A percentile compares a stretch with the other conserved stretches of the same genome.
Evolutionary conservation across 2,329 filamentous ascomycete genomes (phyloP).

Genomic region (Pleurostoma richardsiae): DNA sequence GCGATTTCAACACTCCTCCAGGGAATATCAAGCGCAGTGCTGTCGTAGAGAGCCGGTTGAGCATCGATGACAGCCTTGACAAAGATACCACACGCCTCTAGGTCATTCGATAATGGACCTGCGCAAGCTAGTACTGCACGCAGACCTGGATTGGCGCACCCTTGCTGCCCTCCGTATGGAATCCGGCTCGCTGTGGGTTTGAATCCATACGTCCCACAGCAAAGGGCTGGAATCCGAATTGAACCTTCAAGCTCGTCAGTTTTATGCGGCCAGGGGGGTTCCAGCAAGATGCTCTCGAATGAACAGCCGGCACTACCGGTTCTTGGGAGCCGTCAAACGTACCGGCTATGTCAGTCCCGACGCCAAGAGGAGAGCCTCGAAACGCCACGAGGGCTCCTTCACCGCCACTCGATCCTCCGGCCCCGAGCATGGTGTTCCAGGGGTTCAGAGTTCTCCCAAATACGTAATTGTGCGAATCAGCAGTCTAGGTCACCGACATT

Average conservation of each 20-base stretch:
- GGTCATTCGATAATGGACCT: slow-evolving; percentile 9
- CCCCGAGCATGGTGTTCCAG: slow-evolving; percentile 7
- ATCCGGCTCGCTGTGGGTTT: slow-evolving; percentile 7
- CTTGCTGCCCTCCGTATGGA: slow-evolving; percentile 8
- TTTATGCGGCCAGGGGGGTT: background rate
- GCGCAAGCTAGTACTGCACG: slow-evolving; percentile 6
- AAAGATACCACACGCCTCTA: slow-evolving; percentile 7
- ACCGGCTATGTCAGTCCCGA: slow-evolving; percentile 12
- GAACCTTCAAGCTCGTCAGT: slow-evolving; percentile 5
- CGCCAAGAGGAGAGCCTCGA: slow-evolving; percentile 10
- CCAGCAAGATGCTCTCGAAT: background rate
- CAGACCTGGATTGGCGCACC: slow-evolving; percentile 6
- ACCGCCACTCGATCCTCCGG: slow-evolving; percentile 11
- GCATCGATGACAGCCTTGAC: slow-evolving; percentile 8
- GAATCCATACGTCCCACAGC: slow-evolving; percentile 12
- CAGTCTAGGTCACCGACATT: background rate
- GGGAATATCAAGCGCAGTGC: slow-evolving; percentile 6
- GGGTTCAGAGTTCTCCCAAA: slow-evolving; percentile 8
- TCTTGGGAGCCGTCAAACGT: background rate
- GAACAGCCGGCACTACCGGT: background rate
- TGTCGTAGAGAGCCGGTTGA: slow-evolving; percentile 6
- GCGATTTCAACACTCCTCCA: slow-evolving; percentile 2
- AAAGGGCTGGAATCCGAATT: slow-evolving; percentile 11
- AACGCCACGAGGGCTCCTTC: slow-evolving; percentile 10
- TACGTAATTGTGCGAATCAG: slow-evolving; percentile 10